Base-by-base conservation (phyloP, 352 stramenopile species). In the Globisporangium cystogenes region DNA sequence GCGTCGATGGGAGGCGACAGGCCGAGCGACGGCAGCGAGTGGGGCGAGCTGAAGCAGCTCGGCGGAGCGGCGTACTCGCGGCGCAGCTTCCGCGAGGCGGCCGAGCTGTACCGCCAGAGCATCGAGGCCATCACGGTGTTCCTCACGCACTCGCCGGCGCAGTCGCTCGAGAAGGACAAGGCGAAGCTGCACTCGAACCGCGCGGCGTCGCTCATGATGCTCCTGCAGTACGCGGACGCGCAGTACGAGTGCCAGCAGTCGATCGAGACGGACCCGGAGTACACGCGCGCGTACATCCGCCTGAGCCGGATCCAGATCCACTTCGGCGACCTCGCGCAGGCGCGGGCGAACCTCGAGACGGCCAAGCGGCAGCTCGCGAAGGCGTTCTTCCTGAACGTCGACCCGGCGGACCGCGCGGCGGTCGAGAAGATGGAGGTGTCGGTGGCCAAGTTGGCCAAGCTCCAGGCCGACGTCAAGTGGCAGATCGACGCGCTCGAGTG, bases 111-210 rank as follows among this genome's bases (percentile, higher is more conserved):
- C 59, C 69, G 73, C 7, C 65, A 75, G 48, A 86, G 74, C 39
- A 70, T 81, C 51, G 69, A 81, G 27, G 54, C 65, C 10, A 54
- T 94, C 23, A 70, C 88, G 24, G 57, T 52, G 18, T 35, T 77
- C 20, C 29, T 86, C 8, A 27, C 57, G 12, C 53, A 70, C 24
- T 48, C 76, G 12, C 59, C 58, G 20, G 63, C 65, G 12, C 18
- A 73, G 5, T 62, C 70, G 2, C 12, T 87, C n/a, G 57, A 67
- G 59, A 77, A 79, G 5, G 82, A 95, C 55, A 92, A 92, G 46
- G 78, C 82, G 0, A 93, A 91, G 54, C 57, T 93, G 15, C 81
- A 93, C 44, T 70, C 78, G 8, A 95, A 95, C 53, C 70, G 82
- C 37, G 79, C 82, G 3, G 84, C 84, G 15, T 84, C 76, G 7